Evolutionary conservation across 179 eudicot species (phyloP).

Genomic region (Spinacia oleracea): DNA sequence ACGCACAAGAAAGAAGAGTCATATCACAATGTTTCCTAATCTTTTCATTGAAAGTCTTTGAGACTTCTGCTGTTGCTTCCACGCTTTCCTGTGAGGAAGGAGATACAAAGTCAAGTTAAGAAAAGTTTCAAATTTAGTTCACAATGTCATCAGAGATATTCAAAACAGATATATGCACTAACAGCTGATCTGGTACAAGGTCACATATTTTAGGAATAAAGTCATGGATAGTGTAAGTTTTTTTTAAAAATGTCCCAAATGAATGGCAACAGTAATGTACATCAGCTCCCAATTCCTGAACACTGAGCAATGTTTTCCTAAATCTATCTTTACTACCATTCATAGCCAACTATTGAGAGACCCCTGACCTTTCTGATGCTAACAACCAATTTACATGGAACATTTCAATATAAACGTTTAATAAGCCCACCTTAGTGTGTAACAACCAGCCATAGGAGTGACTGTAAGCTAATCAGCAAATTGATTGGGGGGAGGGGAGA

Average conservation of each 20-base stretch:
- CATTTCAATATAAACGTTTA: neutral
- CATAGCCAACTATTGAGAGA: neutral
- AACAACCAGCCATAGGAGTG: neutral
- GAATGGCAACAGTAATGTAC: neutral
- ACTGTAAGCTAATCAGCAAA: neutral
- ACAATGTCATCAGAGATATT: neutral
- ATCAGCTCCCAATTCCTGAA: neutral
- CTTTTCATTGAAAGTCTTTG: constrained; percentile 85
- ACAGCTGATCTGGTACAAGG: neutral
- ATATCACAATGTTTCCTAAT: constrained; percentile 88
- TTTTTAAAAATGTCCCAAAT: neutral
- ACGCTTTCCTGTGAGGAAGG: constrained; percentile 66
- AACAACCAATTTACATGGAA: neutral
- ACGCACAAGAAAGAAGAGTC: constrained; percentile 95
- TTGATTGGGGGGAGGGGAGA: neutral
- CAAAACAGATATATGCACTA: neutral
- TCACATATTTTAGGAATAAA: neutral
- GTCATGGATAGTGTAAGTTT: neutral
- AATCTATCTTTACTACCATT: neutral
- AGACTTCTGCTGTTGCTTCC: constrained; percentile 92
- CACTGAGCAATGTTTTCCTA: neutral
- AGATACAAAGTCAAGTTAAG: neutral
- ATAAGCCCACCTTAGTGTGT: neutral
- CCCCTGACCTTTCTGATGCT: neutral
- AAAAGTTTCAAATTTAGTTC: neutral